Base-by-base conservation (phyloP, 768 basidiomycete genomes). In the Tulasnella sp. region DNA sequence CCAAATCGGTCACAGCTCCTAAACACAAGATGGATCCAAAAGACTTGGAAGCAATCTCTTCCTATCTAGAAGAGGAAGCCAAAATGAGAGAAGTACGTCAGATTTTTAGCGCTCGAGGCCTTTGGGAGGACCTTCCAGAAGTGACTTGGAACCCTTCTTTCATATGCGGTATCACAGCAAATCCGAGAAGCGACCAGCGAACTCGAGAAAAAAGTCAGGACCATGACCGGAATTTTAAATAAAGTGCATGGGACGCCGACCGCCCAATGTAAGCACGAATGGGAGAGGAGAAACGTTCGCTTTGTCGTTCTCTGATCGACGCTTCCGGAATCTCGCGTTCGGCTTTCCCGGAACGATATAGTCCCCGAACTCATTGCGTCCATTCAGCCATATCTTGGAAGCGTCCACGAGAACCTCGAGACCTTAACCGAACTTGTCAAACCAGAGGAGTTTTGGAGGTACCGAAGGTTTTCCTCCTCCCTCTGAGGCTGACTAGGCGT, bases 391-490 rank as follows among this genome's bases (percentile, higher is more conserved):
- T 19, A 69, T 12, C 40, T 79, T 22, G 38, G 49, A 25, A 67
- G 38, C 58, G 40, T 71, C 22, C 67, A 77, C 25, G 45, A 69
- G 15, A 22, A 78, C 29, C n/a, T 71, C 37, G 75, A 34, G 25
- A 70, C 73, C 19, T 36, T 79, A 6, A 69, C 71, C 17, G 67
- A 25, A 29, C 45, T 76, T 14, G 72, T 79, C 19, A 78, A 64
- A 36, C 79, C 79, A 7, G 67, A 78, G 39, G 70, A 72, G 71
- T 78, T 39, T 36, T 79, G 79, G 79, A 78, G 75, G 79, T 78
- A 64, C 58, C 58, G 58, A 64, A 64, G 58, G 58, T 64, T 64
- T 64, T 49, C 49, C 25, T 31, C 29, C 15, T 29, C 58, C 58
- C 15, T 25, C 8, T 34, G 31, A 42, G 17, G 14, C 34, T 72